These are phyloP conservation scores for Naegleria fowleri DNA, from an alignment of 208 protist species.

Conservation along the genomic window DNA sequence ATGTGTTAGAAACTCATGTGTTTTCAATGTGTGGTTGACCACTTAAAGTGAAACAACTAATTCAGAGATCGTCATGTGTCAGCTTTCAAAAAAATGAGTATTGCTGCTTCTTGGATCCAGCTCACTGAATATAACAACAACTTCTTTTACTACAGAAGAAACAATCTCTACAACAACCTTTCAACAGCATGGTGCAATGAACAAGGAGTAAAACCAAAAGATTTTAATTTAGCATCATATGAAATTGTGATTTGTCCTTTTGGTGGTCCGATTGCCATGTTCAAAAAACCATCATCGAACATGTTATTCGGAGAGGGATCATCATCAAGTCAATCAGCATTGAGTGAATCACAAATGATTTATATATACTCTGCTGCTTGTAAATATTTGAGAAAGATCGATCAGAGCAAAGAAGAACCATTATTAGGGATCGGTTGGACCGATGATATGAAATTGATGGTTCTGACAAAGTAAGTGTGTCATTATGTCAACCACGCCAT, in stretches of 20 bases:
- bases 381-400: neutral
- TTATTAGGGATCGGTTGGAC: neutral
- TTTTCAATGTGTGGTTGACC: too few species aligned
- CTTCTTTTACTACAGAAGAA: neutral
- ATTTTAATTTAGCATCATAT: neutral
- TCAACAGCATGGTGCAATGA: neutral
- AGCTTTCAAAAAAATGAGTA: neutral
- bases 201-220: neutral
- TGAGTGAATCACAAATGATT: neutral
- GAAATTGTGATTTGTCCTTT: neutral
- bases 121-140: neutral
- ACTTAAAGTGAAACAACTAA: too few species aligned
- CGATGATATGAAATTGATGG: slow-evolving; percentile 17
- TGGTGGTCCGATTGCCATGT: slow-evolving; percentile 11
- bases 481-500: neutral
- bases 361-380: neutral
- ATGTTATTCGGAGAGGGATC: neutral
- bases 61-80: too few species aligned
- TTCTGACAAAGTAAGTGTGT: neutral
- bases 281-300: neutral
- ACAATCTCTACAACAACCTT: neutral
- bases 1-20: too few species aligned
- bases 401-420: neutral
- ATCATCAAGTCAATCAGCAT: neutral
- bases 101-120: neutral